Conservation (phyloP, 495 filamentous ascomycete species). For the Parathielavia hyrcaniae region DNA sequence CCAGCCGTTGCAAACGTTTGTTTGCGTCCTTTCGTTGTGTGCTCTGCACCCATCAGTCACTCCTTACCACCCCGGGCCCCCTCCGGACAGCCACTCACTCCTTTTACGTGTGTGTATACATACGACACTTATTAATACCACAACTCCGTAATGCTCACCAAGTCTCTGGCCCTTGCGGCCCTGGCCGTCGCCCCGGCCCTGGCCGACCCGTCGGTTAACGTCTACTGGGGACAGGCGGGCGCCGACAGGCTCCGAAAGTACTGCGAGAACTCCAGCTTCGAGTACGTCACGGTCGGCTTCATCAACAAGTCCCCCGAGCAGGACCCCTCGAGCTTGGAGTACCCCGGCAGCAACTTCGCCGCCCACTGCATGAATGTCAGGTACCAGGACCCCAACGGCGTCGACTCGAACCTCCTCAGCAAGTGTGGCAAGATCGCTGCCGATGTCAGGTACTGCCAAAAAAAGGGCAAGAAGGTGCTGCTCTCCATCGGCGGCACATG, state of each 20-base stretch:
- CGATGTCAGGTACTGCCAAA: slow-evolving; percentile 59
- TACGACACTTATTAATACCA: slow-evolving; percentile 22
- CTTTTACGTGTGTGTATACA: slow-evolving; percentile 18
- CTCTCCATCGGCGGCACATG: slow-evolving; percentile 54
- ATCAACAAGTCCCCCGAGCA: slow-evolving; percentile 39
- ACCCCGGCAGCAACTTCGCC: slow-evolving; percentile 41
- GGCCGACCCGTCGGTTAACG: slow-evolving; percentile 31
- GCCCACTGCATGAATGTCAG: slow-evolving; percentile 32
- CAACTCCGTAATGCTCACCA: slow-evolving; percentile 33
- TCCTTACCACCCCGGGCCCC: slow-evolving; percentile 33
- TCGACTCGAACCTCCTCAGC: slow-evolving; percentile 35
- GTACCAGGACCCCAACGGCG: slow-evolving; percentile 29
- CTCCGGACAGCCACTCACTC: slow-evolving; percentile 19
- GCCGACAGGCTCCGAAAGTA: slow-evolving; percentile 25
- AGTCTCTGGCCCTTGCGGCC: slow-evolving; percentile 32
- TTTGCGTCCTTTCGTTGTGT: slow-evolving; percentile 46
- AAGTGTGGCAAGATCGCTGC: slow-evolving; percentile 37
- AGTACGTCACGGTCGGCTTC: slow-evolving; percentile 40
- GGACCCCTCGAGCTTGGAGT: slow-evolving; percentile 28
- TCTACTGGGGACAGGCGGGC: slow-evolving; percentile 37
- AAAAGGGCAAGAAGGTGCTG: slow-evolving; percentile 57
- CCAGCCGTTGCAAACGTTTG: slow-evolving; percentile 38
- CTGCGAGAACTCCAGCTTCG: slow-evolving; percentile 34
- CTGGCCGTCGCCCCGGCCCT: slow-evolving; percentile 30
- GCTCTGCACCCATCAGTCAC: slow-evolving; percentile 29